Evolutionary conservation across 495 filamentous ascomycete species (phyloP), one percentile per base, ranked within the genome.

Genomic region (Penicillium paxilli): DNA sequence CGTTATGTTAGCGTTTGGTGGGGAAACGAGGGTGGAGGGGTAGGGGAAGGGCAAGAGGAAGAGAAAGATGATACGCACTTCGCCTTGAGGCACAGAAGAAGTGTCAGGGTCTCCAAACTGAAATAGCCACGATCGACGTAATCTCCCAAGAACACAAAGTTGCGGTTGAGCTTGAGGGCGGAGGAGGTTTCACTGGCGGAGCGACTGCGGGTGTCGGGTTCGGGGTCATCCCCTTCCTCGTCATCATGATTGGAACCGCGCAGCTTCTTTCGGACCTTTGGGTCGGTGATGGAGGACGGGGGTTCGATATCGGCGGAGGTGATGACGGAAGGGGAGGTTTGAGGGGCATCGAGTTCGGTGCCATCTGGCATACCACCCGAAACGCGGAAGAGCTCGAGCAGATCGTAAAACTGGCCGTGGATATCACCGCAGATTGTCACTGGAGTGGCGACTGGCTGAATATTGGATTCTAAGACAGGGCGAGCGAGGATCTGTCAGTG

Each of bases 61-160:
- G 30, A 22, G 1, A 16, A 19, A 12, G 28, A 12, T 17, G 49
- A 4, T 42, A 73, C 87, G 68, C 69, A 96, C 92, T 95, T 94
- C 14, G 93, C 95, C 74, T 98, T 98, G 40, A 98, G 71, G 72
- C 94, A 98, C 81, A 98, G 88, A 8, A 98, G 74, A 19, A 98
- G 73, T 0, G 94, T 98, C 67, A 98, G 90, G 0, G 94, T 97
- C 76, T 98, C 94, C 58, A 98, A 75, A 71, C 91, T 96, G 75
- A 98, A 98, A 62, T 98, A 98, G 9, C 94, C 94, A 51, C 94
- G 85, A 68, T 98, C 94, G 54, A 98, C 94, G 65, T 98, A 98
- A 62, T 98, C 94, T 24, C 94, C 94, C 22, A 98, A 77, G 70
- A 98, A 98, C 26, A 98, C 85, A 67, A 94, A 98, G 66, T 96